Evolutionary conservation across 805 yeast species (phyloP).

Genomic region (Grigorovia jiainica): DNA sequence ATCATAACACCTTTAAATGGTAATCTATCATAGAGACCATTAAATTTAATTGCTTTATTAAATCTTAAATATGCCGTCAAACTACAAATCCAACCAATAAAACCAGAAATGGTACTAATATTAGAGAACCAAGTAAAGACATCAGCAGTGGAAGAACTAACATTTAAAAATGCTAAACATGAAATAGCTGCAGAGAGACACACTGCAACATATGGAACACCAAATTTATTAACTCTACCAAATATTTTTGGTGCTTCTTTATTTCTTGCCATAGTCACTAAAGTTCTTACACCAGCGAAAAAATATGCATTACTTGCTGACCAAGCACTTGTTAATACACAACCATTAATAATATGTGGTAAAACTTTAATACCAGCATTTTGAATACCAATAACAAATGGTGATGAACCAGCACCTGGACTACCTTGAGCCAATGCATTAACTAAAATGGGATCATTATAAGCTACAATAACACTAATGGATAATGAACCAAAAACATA

Average conservation of each 20-base stretch:
- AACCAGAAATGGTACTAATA: slow-evolving; percentile 64
- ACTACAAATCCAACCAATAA: slow-evolving; percentile 60
- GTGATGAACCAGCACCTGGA: no score
- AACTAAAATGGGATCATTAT: slow-evolving; percentile 42
- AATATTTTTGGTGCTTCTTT: slow-evolving; percentile 46
- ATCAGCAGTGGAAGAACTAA: slow-evolving; percentile 38
- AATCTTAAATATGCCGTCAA: slow-evolving; percentile 54
- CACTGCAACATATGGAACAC: slow-evolving; percentile 52
- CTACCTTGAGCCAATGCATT: slow-evolving; percentile 31
- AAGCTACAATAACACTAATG: slow-evolving; percentile 59
- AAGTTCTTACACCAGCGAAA: slow-evolving; percentile 55
- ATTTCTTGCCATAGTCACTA: slow-evolving; percentile 49
- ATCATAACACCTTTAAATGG: slow-evolving; percentile 60
- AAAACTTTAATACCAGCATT: slow-evolving; percentile 54
- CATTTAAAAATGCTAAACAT: slow-evolving; percentile 45
- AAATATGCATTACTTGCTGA: slow-evolving; percentile 72
- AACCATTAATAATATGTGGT: slow-evolving; percentile 60
- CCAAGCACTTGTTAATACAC: slow-evolving; percentile 48
- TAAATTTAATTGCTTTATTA: slow-evolving; percentile 47
- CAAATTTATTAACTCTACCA: slow-evolving; percentile 37
- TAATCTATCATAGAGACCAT: slow-evolving; percentile 50
- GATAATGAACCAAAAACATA: slow-evolving; percentile 53
- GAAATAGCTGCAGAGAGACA: slow-evolving; percentile 49
- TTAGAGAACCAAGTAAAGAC: slow-evolving; percentile 63
- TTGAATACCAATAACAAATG: slow-evolving; percentile 57